Conservation (phyloP, 208 protist species). For the Angomonas deanei region DNA sequence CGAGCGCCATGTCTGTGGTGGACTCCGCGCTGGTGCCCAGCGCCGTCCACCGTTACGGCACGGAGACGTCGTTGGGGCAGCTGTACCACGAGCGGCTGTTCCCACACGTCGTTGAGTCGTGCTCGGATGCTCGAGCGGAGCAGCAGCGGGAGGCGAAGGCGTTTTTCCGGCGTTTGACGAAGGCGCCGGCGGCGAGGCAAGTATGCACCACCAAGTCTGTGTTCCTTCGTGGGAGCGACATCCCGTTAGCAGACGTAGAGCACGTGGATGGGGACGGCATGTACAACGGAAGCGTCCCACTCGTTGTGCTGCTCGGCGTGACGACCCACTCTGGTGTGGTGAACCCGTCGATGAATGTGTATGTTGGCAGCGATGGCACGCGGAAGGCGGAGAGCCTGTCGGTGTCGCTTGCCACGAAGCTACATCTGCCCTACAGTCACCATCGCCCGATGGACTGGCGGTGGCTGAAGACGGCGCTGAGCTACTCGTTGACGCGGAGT, state of each 20-base stretch:
- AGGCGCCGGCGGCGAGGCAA: constrained; percentile 16
- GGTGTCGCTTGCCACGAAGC: constrained; percentile 25
- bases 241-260: background rate
- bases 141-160: constrained; percentile 17
- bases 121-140: constrained; percentile 12
- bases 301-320: constrained; percentile 53
- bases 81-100: constrained; percentile 39
- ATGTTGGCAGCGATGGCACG: constrained; percentile 10
- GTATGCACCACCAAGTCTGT: constrained; percentile 18
- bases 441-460: constrained; percentile 23
- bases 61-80: constrained; percentile 22
- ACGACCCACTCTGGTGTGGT: constrained; percentile 38
- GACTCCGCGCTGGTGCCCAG: constrained; percentile 41
- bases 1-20: constrained; percentile 50
- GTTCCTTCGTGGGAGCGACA: background rate
- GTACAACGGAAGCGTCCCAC: constrained; percentile 24
- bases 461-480: constrained; percentile 52
- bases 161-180: constrained; percentile 12
- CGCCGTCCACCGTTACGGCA: constrained; percentile 26
- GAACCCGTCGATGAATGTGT: constrained; percentile 18
- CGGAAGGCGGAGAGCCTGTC: constrained; percentile 8
- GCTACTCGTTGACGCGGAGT: constrained; percentile 29
- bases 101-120: constrained; percentile 49
- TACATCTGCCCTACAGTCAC: constrained; percentile 54
- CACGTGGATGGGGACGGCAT: constrained; percentile 10